phyloP scores from a whole-genome alignment of 768 basidiomycete species.

The Tylopilus cervinicoccineus region DNA sequence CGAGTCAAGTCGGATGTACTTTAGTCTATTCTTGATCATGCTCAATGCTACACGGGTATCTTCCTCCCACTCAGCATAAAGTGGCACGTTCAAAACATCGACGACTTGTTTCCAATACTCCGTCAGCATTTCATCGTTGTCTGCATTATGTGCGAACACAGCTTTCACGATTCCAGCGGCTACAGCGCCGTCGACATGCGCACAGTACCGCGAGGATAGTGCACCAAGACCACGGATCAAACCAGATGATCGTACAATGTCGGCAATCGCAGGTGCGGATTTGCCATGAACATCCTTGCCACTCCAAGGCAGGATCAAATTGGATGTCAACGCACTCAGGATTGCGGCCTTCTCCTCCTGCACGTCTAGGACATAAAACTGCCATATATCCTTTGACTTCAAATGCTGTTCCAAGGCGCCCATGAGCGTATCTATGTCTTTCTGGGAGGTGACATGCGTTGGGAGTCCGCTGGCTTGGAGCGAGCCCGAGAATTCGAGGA shows the following conservation, averaged over 20 bases:
- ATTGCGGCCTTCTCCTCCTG: conserved; percentile 58
- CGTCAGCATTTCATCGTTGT: conserved; percentile 50
- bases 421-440: conserved; percentile 68
- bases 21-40: conserved; percentile 69
- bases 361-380: conserved; percentile 89
- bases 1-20: conserved; percentile 75
- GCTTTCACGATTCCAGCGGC: conserved; percentile 77
- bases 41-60: conserved; percentile 75
- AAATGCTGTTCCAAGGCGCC: conserved; percentile 57
- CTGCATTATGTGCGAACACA: conserved; percentile 48
- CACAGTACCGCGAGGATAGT: conserved; percentile 64
- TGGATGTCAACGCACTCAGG: conserved; percentile 25
- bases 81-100: conserved; percentile 82
- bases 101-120: conserved; percentile 75
- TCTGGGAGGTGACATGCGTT: conserved; percentile 54
- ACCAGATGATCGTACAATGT: conserved; percentile 50
- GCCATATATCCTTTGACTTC: conserved; percentile 76
- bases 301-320: conserved; percentile 51
- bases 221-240: conserved; percentile 57
- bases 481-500: conserved; percentile 73
- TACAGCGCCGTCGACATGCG: conserved; percentile 53
- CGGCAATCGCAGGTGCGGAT: conserved; percentile 60
- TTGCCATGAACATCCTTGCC: conserved; percentile 58
- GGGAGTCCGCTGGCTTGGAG: conserved; percentile 70
- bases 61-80: conserved; percentile 84